Conservation (phyloP, 148 eudicot species). For the Rhododendron ovatum region DNA sequence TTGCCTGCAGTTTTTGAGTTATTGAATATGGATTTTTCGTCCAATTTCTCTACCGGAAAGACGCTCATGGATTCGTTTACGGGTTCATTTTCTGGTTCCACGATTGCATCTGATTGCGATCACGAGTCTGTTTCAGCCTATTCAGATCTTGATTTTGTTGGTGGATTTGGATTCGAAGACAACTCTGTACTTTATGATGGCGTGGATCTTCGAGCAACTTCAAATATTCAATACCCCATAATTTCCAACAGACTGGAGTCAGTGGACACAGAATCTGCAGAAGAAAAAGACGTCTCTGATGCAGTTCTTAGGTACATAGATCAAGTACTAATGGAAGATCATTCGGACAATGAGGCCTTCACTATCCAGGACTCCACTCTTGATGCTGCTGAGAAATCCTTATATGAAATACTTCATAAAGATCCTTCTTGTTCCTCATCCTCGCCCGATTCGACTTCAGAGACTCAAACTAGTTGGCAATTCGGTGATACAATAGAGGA, state of each 20-base stretch:
- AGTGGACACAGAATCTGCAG: neutral
- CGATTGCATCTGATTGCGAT: neutral
- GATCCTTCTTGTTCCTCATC: neutral
- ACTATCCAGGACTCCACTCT: conserved; percentile 13
- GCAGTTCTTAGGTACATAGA: conserved; percentile 6
- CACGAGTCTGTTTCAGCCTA: neutral
- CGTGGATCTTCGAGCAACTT: neutral
- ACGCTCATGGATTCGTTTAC: neutral
- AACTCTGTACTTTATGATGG: neutral
- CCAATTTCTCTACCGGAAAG: neutral
- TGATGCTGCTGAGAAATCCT: conserved; percentile 18
- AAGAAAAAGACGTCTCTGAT: neutral
- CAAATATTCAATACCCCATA: neutral
- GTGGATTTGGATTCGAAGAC: neutral
- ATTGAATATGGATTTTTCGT: neutral
- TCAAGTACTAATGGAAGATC: conserved; percentile 13
- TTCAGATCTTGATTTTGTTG: neutral
- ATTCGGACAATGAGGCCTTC: neutral
- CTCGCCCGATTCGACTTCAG: neutral
- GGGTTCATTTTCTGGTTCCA: neutral
- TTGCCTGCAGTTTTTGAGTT: neutral
- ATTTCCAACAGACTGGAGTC: neutral
- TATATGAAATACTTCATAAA: conserved; percentile 14
- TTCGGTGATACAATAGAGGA: neutral
- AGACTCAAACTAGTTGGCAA: neutral